Base-by-base conservation (phyloP, 345 rosid species). In the Mallotus nudiflorus region DNA sequence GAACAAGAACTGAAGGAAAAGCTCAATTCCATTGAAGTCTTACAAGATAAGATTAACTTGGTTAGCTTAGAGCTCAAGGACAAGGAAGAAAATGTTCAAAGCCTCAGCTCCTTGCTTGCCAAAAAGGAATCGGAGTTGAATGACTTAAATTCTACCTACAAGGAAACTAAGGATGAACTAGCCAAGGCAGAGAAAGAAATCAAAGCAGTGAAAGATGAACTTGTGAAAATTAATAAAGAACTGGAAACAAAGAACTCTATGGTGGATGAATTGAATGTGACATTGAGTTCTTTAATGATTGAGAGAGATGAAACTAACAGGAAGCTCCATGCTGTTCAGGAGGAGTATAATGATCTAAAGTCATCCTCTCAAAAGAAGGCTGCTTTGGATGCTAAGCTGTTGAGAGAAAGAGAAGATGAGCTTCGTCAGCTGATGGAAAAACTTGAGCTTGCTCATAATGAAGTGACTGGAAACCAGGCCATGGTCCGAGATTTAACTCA, bases 51-150 rank as follows among this genome's bases (percentile, higher is more conserved):
- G 75, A 70, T 82, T 40, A 81, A 80, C 66, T 78, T 79, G 74
- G 86, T 92, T 58, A 81, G 78, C 67, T 69, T 75, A 61, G 97
- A 95, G 85, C 74, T 92, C 74, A 81, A 82, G 71, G 93, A 85
- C 44, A 89, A 64, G 76, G 89, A 89, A 77, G 88, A 80, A 40
- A 74, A 57, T 52, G 54, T 79, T 62, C 85, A 78, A 73, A 82
- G 75, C 53, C 80, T 90, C 72, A 79, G 79, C 39, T 79, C 85
- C 60, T 77, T 75, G 27, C 78, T 88, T 66, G 77, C 76, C 20
- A 82, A 70, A n/a, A 90, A 86, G 75, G 96, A 90, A 70, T 24
- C 58, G n/a, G 93, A 89, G 65, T 51, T 90, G 79, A 80, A 78
- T 69, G 73, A 83, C 69, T 69, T 87, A 76, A 82, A 62, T 44